Evolutionary conservation across 75 land plant species (phyloP).

Genomic region (Isoetes taiwanensis): DNA sequence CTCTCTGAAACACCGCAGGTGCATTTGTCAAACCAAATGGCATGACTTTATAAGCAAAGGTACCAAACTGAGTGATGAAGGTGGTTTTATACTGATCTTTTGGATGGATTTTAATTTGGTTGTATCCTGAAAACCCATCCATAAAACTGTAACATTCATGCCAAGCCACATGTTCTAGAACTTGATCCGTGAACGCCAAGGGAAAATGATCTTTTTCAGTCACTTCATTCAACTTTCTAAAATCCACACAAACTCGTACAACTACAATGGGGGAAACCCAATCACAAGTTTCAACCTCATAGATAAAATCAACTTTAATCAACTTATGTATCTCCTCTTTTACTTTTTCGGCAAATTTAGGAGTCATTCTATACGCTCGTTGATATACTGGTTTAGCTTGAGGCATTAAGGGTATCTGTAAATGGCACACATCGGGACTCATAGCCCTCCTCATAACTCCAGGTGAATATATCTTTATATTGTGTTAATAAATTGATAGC

Average conservation of each 20-base stretch:
- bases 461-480: too few species aligned
- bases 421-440: too few species aligned
- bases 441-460: too few species aligned
- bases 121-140: constrained; percentile 5
- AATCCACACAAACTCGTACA: constrained; percentile 5
- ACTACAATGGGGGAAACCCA: constrained; percentile 20
- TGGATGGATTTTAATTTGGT: background rate
- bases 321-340: constrained; percentile 15
- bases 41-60: background rate
- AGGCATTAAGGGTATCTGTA: too few species aligned
- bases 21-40: constrained; percentile 1
- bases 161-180: constrained; percentile 9
- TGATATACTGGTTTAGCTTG: background rate
- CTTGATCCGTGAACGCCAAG: background rate
- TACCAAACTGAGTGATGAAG: background rate
- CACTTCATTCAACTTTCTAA: background rate
- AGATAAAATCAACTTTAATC: constrained; percentile 15
- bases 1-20: background rate
- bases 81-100: constrained; percentile 5
- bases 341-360: constrained; percentile 4
- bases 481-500: too few species aligned
- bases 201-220: constrained; percentile 4
- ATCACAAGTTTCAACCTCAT: constrained; percentile 4
- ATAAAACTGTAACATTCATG: constrained; percentile 2
- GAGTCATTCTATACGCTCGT: constrained; percentile 12